Conservation (phyloP, 1,139 yeast genomes). For the Kurtzmaniella quercitrusa region DNA sequence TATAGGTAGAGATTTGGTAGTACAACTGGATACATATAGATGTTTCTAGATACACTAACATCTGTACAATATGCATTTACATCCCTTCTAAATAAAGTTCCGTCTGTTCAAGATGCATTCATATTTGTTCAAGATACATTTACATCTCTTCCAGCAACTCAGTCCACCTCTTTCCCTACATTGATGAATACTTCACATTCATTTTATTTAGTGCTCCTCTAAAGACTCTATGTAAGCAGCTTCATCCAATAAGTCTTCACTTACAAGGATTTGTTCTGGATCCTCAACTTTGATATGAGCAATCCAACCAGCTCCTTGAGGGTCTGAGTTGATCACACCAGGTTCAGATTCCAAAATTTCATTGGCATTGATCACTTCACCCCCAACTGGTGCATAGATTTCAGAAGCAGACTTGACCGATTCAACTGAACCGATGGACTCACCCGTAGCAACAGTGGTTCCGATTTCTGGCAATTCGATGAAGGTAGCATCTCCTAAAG, state of each 20-base stretch:
- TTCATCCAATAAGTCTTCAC: conserved; percentile 36
- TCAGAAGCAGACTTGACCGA: conserved; percentile 94
- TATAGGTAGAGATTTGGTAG: too few relatives aligned
- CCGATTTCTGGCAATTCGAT: conserved; percentile 86
- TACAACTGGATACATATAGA: too few relatives aligned
- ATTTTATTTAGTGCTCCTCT: conserved; percentile 34
- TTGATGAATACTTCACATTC: not conserved
- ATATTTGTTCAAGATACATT: too few relatives aligned
- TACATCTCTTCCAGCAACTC: not conserved
- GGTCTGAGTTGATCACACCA: conserved; percentile 76
- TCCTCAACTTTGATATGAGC: conserved; percentile 63
- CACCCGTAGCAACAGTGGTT: conserved; percentile 64
- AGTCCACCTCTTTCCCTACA: not conserved
- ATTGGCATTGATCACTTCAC: conserved; percentile 74
- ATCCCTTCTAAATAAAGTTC: too few relatives aligned
- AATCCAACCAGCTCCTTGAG: conserved; percentile 93
- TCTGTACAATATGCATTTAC: too few relatives aligned
- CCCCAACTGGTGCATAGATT: conserved; percentile 82
- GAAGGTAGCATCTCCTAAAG: conserved; percentile 96
- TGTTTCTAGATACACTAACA: too few relatives aligned
- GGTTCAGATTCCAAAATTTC: conserved; percentile 64
- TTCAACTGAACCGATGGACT: conserved; percentile 88
- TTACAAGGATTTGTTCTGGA: conserved; percentile 20
- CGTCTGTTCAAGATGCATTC: too few relatives aligned
- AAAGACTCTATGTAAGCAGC: conserved; percentile 66